Conservation (phyloP, 768 basidiomycete species). For the Boletus tomentosulus region DNA sequence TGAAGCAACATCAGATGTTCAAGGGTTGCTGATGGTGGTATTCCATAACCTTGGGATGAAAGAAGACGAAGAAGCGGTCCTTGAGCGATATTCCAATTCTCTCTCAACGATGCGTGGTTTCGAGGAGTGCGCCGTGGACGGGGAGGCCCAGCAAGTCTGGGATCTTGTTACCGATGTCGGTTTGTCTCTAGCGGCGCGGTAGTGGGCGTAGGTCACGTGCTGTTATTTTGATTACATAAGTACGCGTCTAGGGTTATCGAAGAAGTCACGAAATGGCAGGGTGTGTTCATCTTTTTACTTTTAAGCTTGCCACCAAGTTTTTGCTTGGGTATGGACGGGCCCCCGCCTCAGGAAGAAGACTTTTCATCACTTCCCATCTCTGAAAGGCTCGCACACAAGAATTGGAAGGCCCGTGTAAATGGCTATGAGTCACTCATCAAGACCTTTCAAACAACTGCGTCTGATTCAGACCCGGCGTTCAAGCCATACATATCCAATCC, state of each 20-base stretch:
- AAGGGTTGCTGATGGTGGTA: conserved; percentile 66
- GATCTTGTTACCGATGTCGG: conserved; percentile 59
- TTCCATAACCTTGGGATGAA: conserved; percentile 65
- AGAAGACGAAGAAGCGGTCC: conserved; percentile 51
- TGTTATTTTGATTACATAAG: conserved; percentile 21
- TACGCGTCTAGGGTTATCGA: conserved; percentile 9
- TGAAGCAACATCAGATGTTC: conserved; percentile 59
- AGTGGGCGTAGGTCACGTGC: conserved; percentile 21
- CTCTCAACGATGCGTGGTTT: conserved; percentile 38
- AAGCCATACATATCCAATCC: conserved; percentile 78
- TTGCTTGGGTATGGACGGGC: conserved; percentile 70
- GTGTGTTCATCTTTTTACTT: conserved; percentile 7
- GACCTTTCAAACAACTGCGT: conserved; percentile 83
- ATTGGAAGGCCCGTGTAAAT: conserved; percentile 97
- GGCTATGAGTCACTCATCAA: conserved; percentile 87
- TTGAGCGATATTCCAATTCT: conserved; percentile 45
- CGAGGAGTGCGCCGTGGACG: conserved; percentile 45
- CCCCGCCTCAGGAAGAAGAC: conserved; percentile 91
- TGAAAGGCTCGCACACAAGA: conserved; percentile 88
- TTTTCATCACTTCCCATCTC: conserved; percentile 74
- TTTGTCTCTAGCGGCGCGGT: conserved; percentile 43
- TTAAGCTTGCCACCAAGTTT: conserved; percentile 5
- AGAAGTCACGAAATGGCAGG: neutral
- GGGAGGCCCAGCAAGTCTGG: conserved; percentile 52
- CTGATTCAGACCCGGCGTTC: conserved; percentile 93